Evolutionary conservation across 2,329 filamentous ascomycete genomes (phyloP).

Genomic region (Stromatinia cepivora): DNA sequence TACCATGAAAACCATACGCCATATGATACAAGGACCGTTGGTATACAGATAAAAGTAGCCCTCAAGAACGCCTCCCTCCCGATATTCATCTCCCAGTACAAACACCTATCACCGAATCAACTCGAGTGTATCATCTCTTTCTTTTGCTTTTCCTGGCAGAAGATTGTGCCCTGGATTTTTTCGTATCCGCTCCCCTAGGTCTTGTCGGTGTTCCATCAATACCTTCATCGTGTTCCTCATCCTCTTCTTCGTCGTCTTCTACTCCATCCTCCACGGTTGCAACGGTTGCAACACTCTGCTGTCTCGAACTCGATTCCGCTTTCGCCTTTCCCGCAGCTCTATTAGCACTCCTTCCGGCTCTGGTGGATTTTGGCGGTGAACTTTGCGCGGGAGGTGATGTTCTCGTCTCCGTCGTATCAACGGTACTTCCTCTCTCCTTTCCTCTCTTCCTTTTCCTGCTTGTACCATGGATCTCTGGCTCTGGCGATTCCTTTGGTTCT

Average conservation of each 20-base stretch:
- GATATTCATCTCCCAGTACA: not conserved
- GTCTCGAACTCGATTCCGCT: slow-evolving; percentile 42
- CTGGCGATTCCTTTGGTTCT: slow-evolving; percentile 28
- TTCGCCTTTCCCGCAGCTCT: slow-evolving; percentile 48
- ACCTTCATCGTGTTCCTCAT: slow-evolving; percentile 44
- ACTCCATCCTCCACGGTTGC: slow-evolving; percentile 42
- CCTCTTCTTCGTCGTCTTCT: slow-evolving; percentile 41
- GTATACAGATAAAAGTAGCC: not conserved
- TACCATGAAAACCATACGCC: slow-evolving; percentile 1
- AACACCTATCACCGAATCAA: not conserved
- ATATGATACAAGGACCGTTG: slow-evolving; percentile 5
- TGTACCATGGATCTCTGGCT: slow-evolving; percentile 16
- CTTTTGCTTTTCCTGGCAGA: slow-evolving; percentile 37
- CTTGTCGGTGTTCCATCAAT: slow-evolving; percentile 37
- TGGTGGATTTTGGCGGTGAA: slow-evolving; percentile 45
- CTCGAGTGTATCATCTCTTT: slow-evolving; percentile 30
- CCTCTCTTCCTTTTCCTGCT: slow-evolving; percentile 40
- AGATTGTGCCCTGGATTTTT: slow-evolving; percentile 28
- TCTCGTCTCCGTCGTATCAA: slow-evolving; percentile 51
- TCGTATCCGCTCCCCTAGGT: slow-evolving; percentile 31
- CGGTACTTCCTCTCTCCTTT: slow-evolving; percentile 48
- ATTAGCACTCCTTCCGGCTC: slow-evolving; percentile 40
- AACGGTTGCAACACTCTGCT: slow-evolving; percentile 41
- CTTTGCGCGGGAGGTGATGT: slow-evolving; percentile 44
- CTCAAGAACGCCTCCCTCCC: slow-evolving; percentile 11